Percentiles rank a stretch among this genome's conserved stretches.
These are phyloP conservation scores for Chrysosporium keratinophilum DNA, from an alignment of 2,329 filamentous ascomycete genomes.

Conservation along the genomic window DNA sequence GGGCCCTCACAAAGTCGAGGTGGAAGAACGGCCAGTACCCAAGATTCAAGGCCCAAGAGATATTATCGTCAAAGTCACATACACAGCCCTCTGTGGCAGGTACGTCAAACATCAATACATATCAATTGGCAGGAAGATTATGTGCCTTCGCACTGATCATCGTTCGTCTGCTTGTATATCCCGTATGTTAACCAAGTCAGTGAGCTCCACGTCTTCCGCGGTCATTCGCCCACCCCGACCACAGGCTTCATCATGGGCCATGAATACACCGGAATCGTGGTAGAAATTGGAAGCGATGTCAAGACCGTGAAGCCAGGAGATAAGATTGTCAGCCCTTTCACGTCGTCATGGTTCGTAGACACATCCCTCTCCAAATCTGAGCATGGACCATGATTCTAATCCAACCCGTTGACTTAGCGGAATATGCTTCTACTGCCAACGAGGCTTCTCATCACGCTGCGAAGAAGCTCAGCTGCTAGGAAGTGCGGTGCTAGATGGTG, in stretches of 20 bases:
- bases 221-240: constrained; percentile 57
- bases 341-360: constrained; percentile 56
- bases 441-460: constrained; percentile 68
- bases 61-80: constrained; percentile 71
- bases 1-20: constrained; percentile 59
- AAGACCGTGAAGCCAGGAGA: constrained; percentile 63
- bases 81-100: constrained; percentile 82
- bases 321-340: constrained; percentile 73
- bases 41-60: constrained; percentile 61
- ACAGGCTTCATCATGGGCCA: constrained; percentile 60
- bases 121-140: background rate
- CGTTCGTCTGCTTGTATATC: background rate
- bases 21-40: constrained; percentile 73
- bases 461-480: constrained; percentile 61
- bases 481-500: constrained; percentile 58
- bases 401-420: constrained; percentile 35
- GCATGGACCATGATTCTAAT: background rate
- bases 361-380: background rate
- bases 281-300: constrained; percentile 57
- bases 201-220: constrained; percentile 78
- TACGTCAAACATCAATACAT: constrained; percentile 43
- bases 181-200: constrained; percentile 35
- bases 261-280: constrained; percentile 71
- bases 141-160: too few relatives aligned
- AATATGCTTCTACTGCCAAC: constrained; percentile 75